phyloP scores from a whole-genome alignment of 164 flowering plant species.

The Annona squamosa region DNA sequence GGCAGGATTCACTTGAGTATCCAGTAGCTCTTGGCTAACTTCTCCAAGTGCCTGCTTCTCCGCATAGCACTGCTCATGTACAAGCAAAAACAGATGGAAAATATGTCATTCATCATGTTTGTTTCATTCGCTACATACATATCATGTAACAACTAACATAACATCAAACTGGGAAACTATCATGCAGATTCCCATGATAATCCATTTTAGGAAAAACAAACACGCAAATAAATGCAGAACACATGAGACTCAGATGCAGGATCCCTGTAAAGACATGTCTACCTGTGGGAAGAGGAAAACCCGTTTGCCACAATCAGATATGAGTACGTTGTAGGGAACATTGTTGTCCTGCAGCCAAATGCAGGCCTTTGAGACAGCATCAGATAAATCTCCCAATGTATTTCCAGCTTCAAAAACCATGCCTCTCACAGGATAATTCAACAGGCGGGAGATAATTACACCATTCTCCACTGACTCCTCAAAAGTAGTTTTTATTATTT shows the following conservation, averaged over 20 bases:
- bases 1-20: constrained; percentile 86
- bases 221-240: no score
- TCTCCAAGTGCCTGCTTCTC: constrained; percentile 86
- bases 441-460: constrained; percentile 42
- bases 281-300: constrained; percentile 82
- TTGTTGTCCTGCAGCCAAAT: constrained; percentile 65
- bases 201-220: background rate
- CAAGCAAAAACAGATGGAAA: background rate
- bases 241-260: background rate
- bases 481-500: constrained; percentile 18
- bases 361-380: constrained; percentile 53
- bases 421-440: constrained; percentile 70
- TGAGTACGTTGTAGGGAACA: constrained; percentile 74
- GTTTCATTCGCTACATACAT: background rate
- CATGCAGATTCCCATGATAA: no score
- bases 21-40: constrained; percentile 62
- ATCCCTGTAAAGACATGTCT: background rate
- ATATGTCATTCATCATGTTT: background rate
- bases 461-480: constrained; percentile 17
- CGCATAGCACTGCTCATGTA: constrained; percentile 58
- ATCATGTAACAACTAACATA: background rate
- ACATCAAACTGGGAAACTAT: background rate
- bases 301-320: constrained; percentile 57
- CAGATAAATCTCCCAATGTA: constrained; percentile 43
- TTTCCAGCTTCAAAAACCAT: constrained; percentile 71